Evolutionary conservation across 2,329 filamentous ascomycete genomes (phyloP), one percentile per base, ranked within the genome.

Genomic region (Pezicula rhizophila): DNA sequence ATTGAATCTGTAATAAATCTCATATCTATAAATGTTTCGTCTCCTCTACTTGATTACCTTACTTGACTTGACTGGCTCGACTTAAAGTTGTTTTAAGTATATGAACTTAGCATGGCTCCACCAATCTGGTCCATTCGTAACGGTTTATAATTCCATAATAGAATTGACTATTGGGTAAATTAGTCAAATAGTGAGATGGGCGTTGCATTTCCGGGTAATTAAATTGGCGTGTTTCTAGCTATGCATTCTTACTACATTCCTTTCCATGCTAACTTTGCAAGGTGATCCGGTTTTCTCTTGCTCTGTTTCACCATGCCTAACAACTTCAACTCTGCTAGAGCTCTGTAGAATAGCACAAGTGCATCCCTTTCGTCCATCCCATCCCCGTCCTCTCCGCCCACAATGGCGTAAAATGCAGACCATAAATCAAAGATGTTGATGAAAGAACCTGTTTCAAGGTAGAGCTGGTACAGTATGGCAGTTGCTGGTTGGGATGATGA

Each of bases 231-330:
- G 11, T 18, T 17, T 18, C 15, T 40, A 2, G 17, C 8, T 7
- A 40, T 40, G 6, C 15, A 12, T 17, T 20, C 15, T 23, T 20
- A 31, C 28, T 31, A 49, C 31, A 48, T 68, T 59, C 92, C 93
- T 65, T 87, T 90, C 82, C 84, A 88, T 45, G 76, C 71, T 33
- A 90, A 75, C 72, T 96, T 97, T 35, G 89, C 84, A 57, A 97
- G 73, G 68, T 97, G 92, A 65, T 97, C 93, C 20, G 84, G 81
- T 74, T 95, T 96, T 74, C 91, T 96, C 69, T 85, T 87, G 62
- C 86, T 97, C 52, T 79, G 77, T 71, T 93, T 96, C 52, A 97
- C 78, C 68, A 96, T 85, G 7, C 93, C 93, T 60, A 99, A 74
- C 47, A 84, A 80, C 66, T 84, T 85, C 64, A 99, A 68, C 67